These are phyloP conservation scores for Phytophthora rubi DNA, from an alignment of 352 stramenopile genomes.

Conservation along the genomic window DNA sequence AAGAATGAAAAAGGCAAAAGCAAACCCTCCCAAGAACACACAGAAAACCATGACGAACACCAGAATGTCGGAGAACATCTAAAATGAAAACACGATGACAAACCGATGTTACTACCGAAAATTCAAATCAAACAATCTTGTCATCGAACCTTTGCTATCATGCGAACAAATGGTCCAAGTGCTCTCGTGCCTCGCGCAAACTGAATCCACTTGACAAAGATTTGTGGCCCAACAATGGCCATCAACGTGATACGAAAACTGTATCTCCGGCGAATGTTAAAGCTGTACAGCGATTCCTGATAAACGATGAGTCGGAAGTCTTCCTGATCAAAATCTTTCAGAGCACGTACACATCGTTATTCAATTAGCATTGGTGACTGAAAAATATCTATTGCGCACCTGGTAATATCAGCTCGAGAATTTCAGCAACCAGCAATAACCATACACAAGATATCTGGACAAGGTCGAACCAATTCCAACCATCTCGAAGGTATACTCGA, in stretches of 20 bases:
- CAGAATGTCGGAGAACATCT: constrained; percentile 86
- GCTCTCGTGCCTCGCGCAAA: constrained; percentile 72
- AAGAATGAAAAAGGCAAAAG: constrained; percentile 85
- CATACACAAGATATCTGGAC: constrained; percentile 78
- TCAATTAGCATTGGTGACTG: neutral
- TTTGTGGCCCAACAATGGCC: constrained; percentile 77
- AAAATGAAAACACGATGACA: neutral
- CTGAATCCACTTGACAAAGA: constrained; percentile 86
- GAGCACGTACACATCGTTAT: neutral
- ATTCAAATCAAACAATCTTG: neutral
- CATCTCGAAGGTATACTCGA: constrained; percentile 67
- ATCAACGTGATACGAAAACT: constrained; percentile 80
- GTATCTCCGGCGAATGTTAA: constrained; percentile 62
- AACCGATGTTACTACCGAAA: neutral
- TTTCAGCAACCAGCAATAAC: constrained; percentile 62
- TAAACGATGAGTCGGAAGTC: constrained; percentile 67
- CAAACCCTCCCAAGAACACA: constrained; percentile 76
- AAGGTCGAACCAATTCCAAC: constrained; percentile 83
- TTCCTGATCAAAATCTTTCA: constrained; percentile 17
- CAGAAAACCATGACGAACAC: constrained; percentile 81
- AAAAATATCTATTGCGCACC: constrained; percentile 3
- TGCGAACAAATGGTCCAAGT: constrained; percentile 81
- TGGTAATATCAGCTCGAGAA: constrained; percentile 46
- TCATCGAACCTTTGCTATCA: constrained; percentile 78
- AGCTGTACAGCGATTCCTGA: constrained; percentile 69